phyloP scores from a whole-genome alignment of 116 monocot species.

The Zostera marina region DNA sequence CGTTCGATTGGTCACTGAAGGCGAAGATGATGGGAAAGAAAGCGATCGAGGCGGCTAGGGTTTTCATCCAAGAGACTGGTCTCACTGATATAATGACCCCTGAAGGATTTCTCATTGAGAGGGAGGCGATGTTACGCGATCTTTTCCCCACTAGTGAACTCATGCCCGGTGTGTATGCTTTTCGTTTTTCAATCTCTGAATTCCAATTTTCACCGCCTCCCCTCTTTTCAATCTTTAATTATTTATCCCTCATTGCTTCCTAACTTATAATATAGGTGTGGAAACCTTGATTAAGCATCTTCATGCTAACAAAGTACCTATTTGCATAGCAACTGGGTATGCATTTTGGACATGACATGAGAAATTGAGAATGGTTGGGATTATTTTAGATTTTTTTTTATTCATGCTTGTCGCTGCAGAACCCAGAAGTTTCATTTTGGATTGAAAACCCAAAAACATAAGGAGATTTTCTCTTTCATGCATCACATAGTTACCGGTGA shows the following conservation, averaged over 20 bases:
- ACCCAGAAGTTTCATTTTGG: conserved; percentile 59
- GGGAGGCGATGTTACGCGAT: conserved; percentile 70
- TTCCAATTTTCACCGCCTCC: too few species aligned
- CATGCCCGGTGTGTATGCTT: conserved; percentile 41
- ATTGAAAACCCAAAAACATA: conserved; percentile 76
- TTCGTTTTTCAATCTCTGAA: not conserved
- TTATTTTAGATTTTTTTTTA: not conserved
- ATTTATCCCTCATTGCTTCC: too few species aligned
- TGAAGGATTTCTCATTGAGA: conserved; percentile 60
- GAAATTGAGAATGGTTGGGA: too few species aligned
- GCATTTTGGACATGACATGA: too few species aligned
- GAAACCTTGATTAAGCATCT: conserved; percentile 54
- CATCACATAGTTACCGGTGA: conserved; percentile 89
- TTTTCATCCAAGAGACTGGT: conserved; percentile 67
- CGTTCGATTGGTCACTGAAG: conserved; percentile 84
- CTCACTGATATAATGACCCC: conserved; percentile 42
- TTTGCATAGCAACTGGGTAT: conserved; percentile 96
- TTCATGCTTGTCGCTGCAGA: conserved; percentile 20
- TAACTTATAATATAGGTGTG: conserved; percentile 62
- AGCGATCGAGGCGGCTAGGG: conserved; percentile 65
- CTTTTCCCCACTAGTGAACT: conserved; percentile 56
- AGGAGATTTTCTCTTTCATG: conserved; percentile 63
- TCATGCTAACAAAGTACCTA: conserved; percentile 71
- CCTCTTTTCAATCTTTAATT: too few species aligned
- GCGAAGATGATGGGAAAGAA: conserved; percentile 93